Evolutionary conservation across 1,139 yeast species (phyloP), one percentile per base, ranked within the genome.

Genomic region (Kodamaea sp.): DNA sequence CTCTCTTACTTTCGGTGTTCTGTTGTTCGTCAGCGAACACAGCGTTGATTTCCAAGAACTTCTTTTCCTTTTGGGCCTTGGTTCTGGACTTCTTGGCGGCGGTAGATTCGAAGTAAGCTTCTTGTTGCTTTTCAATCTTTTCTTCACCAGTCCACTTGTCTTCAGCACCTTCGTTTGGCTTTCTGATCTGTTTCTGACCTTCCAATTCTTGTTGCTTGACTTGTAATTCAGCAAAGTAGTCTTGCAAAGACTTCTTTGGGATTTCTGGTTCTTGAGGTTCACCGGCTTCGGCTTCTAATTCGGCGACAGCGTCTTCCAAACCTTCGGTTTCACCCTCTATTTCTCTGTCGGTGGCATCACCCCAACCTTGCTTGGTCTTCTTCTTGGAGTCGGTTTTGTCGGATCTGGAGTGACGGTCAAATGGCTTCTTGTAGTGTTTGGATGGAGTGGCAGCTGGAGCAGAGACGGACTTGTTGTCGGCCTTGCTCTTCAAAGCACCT

Each of bases 331-430:
- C 87, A 48, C 80, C 82, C 48, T 73, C 82, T 41, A 60, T 55
- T 60, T 75, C 80, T 55, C 71, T 73, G 57, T 72, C 68, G 65
- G 80, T 80, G 62, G 80, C 81, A 56, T 89, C 88, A 80, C 96
- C 90, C 68, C 94, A 90, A 41, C 75, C 73, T 70, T 82, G 84
- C 66, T 76, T 78, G 59, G 83, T 74, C 69, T 84, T 83, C 83
- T 89, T 89, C 55, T 75, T 78, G 55, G 95, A 73, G 73, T 89
- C 97, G 55, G 81, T 69, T 76, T 83, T 84, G 59, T 83, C 87
- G 48, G 85, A 60, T 76, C 86, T 85, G 50, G 90, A 80, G 63
- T 83, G 94, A 72, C 95, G 94, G 75, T 84, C 94, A 48, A 69
- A 58, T 59, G 81, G 79, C 61, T 70, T 76, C 71, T 79, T 81